phyloP scores from a whole-genome alignment of 352 stramenopile species.

The Phytophthora citrophthora region DNA sequence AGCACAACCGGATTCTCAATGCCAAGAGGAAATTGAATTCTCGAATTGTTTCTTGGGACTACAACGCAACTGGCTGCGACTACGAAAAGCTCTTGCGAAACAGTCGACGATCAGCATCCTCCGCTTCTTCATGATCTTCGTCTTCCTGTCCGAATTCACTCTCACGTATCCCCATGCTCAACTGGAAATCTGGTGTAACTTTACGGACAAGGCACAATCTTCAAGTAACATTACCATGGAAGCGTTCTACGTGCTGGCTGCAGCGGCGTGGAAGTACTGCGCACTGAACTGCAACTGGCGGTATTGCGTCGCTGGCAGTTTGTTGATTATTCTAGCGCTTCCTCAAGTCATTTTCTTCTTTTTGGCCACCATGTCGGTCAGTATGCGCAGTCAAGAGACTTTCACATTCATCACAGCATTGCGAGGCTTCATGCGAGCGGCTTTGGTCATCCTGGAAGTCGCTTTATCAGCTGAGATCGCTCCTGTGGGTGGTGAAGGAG shows the following conservation, averaged over 20 bases:
- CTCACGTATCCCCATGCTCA: slow-evolving; percentile 54
- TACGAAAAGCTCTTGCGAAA: slow-evolving; percentile 41
- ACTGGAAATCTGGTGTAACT: slow-evolving; percentile 49
- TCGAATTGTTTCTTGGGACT: slow-evolving; percentile 12
- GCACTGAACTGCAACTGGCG: slow-evolving; percentile 59
- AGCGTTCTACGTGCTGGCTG: slow-evolving; percentile 46
- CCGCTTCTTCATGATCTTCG: slow-evolving; percentile 64
- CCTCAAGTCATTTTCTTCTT: slow-evolving; percentile 50
- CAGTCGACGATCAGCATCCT: slow-evolving; percentile 52
- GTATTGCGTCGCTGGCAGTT: slow-evolving; percentile 23
- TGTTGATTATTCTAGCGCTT: slow-evolving; percentile 43
- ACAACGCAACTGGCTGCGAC: slow-evolving; percentile 20
- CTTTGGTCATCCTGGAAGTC: slow-evolving; percentile 48
- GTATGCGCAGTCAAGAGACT: slow-evolving; percentile 34
- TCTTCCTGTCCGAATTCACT: slow-evolving; percentile 67
- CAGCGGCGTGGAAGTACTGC: slow-evolving; percentile 54
- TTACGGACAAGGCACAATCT: slow-evolving; percentile 48
- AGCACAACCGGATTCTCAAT: slow-evolving; percentile 1
- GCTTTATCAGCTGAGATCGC: slow-evolving; percentile 59
- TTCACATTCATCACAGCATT: slow-evolving; percentile 51
- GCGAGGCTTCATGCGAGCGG: slow-evolving; percentile 42
- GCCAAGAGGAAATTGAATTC: slow-evolving; percentile 5
- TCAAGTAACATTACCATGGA: slow-evolving; percentile 57
- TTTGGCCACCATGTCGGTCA: slow-evolving; percentile 33
- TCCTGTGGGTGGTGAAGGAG: slow-evolving; percentile 56